Conservation (phyloP, 2,329 filamentous ascomycete genomes). For the Colletotrichum shisoi region DNA sequence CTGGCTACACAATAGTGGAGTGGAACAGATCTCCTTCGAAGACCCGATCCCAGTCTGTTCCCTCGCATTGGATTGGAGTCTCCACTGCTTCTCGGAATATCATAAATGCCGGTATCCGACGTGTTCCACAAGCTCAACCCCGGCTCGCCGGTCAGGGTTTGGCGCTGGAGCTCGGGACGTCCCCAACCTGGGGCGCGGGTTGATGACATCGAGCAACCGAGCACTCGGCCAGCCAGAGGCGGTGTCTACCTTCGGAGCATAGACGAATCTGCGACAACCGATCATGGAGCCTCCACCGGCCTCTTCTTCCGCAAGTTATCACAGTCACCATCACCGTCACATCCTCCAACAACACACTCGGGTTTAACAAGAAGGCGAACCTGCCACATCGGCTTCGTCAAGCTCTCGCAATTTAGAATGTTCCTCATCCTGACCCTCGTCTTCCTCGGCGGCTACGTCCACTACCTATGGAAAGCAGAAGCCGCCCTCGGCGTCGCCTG, state of each 20-base stretch:
- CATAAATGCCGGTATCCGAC: conserved; percentile 31
- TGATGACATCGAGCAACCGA: conserved; percentile 40
- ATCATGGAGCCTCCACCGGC: conserved; percentile 37
- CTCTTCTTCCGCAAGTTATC: conserved; percentile 31
- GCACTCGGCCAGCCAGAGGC: conserved; percentile 36
- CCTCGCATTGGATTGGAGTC: neutral
- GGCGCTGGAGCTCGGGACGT: conserved; percentile 38
- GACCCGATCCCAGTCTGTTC: neutral
- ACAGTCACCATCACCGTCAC: conserved; percentile 4
- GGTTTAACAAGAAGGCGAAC: conserved; percentile 17
- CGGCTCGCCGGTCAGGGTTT: conserved; percentile 30
- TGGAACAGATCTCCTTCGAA: neutral
- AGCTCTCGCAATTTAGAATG: conserved; percentile 44
- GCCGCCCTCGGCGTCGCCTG: conserved; percentile 56
- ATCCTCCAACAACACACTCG: conserved; percentile 13
- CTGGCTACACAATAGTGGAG: conserved; percentile 29
- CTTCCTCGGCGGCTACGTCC: conserved; percentile 49
- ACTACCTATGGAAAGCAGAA: conserved; percentile 58
- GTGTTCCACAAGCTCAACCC: conserved; percentile 28
- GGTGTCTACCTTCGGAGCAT: conserved; percentile 37
- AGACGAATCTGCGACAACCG: conserved; percentile 37
- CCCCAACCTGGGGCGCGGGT: conserved; percentile 27
- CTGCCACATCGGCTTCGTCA: conserved; percentile 34
- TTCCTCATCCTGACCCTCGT: conserved; percentile 51
- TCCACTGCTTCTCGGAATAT: conserved; percentile 5